These are phyloP conservation scores for Mortierella sp. DNA, from an alignment of 371 early-diverging fungal genomes.

Conservation along the genomic window DNA sequence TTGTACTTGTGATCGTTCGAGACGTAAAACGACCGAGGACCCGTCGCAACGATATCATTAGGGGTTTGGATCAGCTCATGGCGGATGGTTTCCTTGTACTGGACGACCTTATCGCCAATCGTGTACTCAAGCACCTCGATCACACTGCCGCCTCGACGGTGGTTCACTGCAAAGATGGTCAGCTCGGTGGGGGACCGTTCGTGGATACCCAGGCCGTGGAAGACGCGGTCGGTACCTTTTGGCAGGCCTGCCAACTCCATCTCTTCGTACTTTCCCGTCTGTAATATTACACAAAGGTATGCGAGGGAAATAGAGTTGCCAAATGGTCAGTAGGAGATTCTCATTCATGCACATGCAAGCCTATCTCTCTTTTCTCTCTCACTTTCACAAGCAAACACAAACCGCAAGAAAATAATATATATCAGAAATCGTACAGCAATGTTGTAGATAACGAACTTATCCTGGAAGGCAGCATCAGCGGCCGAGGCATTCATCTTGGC, in stretches of 20 bases:
- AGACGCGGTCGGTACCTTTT: slow-evolving; percentile 48
- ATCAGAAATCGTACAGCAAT: slow-evolving; percentile 37
- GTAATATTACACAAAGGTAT: neutral
- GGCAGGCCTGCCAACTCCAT: slow-evolving; percentile 40
- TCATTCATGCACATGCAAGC: neutral
- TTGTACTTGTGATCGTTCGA: slow-evolving; percentile 62
- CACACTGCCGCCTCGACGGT: slow-evolving; percentile 62
- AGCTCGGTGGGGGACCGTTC: slow-evolving; percentile 53
- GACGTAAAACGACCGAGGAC: slow-evolving; percentile 65
- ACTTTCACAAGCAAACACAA: neutral
- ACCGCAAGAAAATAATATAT: neutral
- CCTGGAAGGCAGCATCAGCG: slow-evolving; percentile 28
- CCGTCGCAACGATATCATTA: slow-evolving; percentile 65
- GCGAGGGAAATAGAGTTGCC: neutral
- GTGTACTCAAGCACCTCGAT: slow-evolving; percentile 63
- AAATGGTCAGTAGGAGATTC: neutral
- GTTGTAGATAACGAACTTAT: slow-evolving; percentile 59
- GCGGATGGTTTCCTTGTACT: slow-evolving; percentile 61
- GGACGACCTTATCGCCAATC: slow-evolving; percentile 56
- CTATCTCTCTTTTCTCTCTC: neutral
- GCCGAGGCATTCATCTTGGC: slow-evolving; percentile 28
- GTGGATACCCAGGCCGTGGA: slow-evolving; percentile 64
- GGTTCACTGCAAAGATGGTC: slow-evolving; percentile 64
- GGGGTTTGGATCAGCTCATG: slow-evolving; percentile 63
- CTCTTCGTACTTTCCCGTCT: slow-evolving; percentile 31